These are phyloP conservation scores for Vanrija humicola DNA, from an alignment of 1,284 basidiomycete species.

Conservation along the genomic window DNA sequence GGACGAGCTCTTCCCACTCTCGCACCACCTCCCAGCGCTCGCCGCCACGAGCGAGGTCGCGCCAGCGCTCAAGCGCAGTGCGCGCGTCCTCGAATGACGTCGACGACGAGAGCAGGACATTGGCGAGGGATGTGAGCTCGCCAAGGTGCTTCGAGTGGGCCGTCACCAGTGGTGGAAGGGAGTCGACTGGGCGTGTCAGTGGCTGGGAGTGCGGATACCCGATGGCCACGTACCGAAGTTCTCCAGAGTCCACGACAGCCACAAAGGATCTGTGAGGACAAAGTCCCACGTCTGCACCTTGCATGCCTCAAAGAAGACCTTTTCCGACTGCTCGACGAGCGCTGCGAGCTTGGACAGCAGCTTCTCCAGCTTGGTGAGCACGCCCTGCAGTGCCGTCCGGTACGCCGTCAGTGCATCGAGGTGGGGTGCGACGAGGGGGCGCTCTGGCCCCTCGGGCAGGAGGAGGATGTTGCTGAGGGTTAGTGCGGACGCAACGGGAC, in stretches of 20 bases:
- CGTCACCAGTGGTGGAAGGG: constrained; percentile 29
- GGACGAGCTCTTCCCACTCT: constrained; percentile 44
- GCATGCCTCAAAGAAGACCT: constrained; percentile 38
- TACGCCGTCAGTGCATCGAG: constrained; percentile 19
- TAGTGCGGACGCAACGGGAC: not conserved
- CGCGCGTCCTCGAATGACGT: constrained; percentile 40
- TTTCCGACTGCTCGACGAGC: constrained; percentile 40
- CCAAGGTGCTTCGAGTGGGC: constrained; percentile 32
- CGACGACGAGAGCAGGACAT: constrained; percentile 8
- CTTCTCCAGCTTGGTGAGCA: constrained; percentile 35
- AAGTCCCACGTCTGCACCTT: constrained; percentile 26
- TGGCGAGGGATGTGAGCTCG: constrained; percentile 18
- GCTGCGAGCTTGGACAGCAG: constrained; percentile 31
- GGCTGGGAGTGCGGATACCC: not conserved
- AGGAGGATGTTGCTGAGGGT: constrained; percentile 33
- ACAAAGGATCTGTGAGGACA: constrained; percentile 35
- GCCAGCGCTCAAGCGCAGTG: constrained; percentile 37
- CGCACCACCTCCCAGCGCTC: constrained; percentile 29
- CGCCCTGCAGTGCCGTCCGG: constrained; percentile 17
- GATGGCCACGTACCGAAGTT: constrained; percentile 29
- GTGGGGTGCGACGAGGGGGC: constrained; percentile 29
- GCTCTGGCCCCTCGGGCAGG: constrained; percentile 27
- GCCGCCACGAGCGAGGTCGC: constrained; percentile 34
- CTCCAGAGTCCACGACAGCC: constrained; percentile 45
- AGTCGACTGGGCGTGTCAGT: constrained; percentile 28